phyloP scores from a whole-genome alignment of 129 eudicot genomes.

The Tagetes patula region DNA sequence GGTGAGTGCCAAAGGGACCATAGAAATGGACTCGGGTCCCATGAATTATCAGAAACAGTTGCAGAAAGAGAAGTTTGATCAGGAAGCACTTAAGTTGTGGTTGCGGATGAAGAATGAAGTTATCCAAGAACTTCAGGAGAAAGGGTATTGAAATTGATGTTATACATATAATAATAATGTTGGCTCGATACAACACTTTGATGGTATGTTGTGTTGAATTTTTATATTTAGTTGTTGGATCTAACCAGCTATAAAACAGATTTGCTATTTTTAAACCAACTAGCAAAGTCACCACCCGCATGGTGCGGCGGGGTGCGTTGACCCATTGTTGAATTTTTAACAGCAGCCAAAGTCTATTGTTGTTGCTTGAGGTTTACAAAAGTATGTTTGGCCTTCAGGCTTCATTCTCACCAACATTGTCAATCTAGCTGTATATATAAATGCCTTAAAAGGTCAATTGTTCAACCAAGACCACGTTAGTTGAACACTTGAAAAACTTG shows the following conservation, averaged over 20 bases:
- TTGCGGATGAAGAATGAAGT: conserved; percentile 96
- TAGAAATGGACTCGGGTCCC: conserved; percentile 67
- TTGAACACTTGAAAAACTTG: too few relatives aligned
- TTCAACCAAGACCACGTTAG: too few relatives aligned
- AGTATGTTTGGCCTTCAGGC: too few relatives aligned
- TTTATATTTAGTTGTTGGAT: not conserved
- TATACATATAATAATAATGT: conserved; percentile 29
- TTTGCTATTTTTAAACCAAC: too few relatives aligned
- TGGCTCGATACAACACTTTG: not conserved
- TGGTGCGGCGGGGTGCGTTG: too few relatives aligned
- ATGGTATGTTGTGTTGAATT: not conserved
- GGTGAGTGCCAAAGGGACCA: conserved; percentile 74
- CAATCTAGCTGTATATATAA: too few relatives aligned
- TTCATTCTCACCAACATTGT: too few relatives aligned
- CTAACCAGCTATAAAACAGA: not conserved
- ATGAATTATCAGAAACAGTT: conserved; percentile 73
- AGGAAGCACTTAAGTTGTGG: conserved; percentile 85
- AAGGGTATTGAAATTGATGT: conserved; percentile 45
- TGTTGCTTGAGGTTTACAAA: too few relatives aligned
- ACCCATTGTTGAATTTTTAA: too few relatives aligned
- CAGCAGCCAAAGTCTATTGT: too few relatives aligned
- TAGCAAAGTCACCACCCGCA: too few relatives aligned
- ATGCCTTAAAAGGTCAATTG: too few relatives aligned
- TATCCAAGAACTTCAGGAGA: conserved; percentile 78
- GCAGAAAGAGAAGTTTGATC: conserved; percentile 94